phyloP scores from a whole-genome alignment of 805 yeast species.

The Candida sakaeoensis region DNA sequence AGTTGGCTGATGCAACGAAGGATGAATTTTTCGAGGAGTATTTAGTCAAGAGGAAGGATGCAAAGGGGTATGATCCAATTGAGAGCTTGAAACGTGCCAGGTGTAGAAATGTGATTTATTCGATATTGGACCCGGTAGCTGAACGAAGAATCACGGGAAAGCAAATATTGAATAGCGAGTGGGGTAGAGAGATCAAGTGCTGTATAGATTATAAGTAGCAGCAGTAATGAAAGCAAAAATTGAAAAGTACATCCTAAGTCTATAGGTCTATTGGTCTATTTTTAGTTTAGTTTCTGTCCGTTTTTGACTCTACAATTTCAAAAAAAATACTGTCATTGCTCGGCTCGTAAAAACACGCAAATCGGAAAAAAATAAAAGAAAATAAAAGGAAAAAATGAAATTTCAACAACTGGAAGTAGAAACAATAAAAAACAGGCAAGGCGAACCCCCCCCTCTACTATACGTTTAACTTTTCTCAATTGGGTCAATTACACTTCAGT shows the following conservation, averaged over 20 bases:
- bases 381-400: neutral
- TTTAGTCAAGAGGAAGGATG: constrained; percentile 71
- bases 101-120: constrained; percentile 89
- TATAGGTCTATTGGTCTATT: too few relatives aligned
- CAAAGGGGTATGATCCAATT: constrained; percentile 88
- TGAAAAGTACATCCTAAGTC: too few relatives aligned
- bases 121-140: constrained; percentile 90
- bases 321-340: too few relatives aligned
- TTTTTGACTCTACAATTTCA: too few relatives aligned
- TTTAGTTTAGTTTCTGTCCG: too few relatives aligned
- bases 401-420: too few relatives aligned
- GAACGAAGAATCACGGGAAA: constrained; percentile 80
- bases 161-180: constrained; percentile 86
- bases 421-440: too few relatives aligned
- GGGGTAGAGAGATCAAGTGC: constrained; percentile 87
- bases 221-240: too few relatives aligned
- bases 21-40: constrained; percentile 81
- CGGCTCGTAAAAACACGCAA: neutral
- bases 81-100: constrained; percentile 80
- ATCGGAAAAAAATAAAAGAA: too few relatives aligned
- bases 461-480: too few relatives aligned
- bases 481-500: too few relatives aligned
- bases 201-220: constrained; percentile 50
- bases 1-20: constrained; percentile 64
- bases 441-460: too few relatives aligned